phyloP scores from a whole-genome alignment of 2,329 filamentous ascomycete genomes.

The Thelonectria rubi region DNA sequence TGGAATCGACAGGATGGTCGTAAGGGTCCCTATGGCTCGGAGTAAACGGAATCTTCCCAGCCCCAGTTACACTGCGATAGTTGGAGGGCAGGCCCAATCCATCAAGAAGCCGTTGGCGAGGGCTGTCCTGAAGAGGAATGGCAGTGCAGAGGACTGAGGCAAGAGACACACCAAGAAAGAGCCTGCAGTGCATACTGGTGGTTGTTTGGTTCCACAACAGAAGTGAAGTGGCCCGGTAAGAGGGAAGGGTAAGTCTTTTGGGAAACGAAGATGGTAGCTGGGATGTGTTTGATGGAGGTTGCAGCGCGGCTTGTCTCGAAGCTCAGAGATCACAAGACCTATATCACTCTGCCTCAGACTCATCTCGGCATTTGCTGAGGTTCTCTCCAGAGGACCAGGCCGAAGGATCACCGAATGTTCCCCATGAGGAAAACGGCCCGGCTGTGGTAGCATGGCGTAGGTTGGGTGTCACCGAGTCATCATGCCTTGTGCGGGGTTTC shows the following conservation, averaged over 20 bases:
- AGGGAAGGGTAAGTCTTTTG: constrained; percentile 10
- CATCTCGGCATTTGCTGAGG: constrained; percentile 4
- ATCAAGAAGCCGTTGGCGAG: constrained; percentile 62
- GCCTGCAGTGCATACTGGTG: constrained; percentile 30
- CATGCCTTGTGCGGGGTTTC: constrained; percentile 29
- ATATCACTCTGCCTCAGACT: constrained; percentile 14
- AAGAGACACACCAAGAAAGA: constrained; percentile 21
- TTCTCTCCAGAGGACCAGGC: constrained; percentile 9
- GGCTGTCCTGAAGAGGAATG: constrained; percentile 56
- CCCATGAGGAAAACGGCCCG: constrained; percentile 21
- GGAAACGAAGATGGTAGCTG: not conserved
- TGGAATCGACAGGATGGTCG: constrained; percentile 69
- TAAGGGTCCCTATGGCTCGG: constrained; percentile 68
- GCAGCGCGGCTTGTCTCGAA: not conserved
- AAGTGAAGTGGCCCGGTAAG: constrained; percentile 1
- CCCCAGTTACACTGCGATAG: constrained; percentile 48
- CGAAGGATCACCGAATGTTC: constrained; percentile 29
- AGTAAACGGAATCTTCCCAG: constrained; percentile 62
- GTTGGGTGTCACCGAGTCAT: constrained; percentile 24
- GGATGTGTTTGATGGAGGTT: constrained; percentile 7
- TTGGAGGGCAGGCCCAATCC: constrained; percentile 57
- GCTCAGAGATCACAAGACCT: constrained; percentile 16
- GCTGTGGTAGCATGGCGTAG: constrained; percentile 20
- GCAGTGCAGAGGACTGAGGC: constrained; percentile 32
- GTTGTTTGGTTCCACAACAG: constrained; percentile 4